Conservation (phyloP, 2,329 filamentous ascomycete genomes). For the Colletotrichum sp. region DNA sequence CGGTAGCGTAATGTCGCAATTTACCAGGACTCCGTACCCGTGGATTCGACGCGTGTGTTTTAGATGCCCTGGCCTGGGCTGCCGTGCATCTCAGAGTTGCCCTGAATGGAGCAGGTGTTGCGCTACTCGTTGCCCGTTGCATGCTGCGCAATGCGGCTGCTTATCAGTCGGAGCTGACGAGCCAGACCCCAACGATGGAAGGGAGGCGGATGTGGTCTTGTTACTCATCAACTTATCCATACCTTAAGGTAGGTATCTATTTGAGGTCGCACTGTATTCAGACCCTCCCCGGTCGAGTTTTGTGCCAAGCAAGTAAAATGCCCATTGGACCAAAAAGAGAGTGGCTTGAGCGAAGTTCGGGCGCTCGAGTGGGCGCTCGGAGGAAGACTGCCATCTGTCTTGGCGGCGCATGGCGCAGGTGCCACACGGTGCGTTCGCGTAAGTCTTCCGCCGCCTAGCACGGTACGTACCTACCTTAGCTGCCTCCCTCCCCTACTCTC, state of each 20-base stretch:
- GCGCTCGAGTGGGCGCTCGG: background rate
- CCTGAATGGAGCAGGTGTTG: background rate
- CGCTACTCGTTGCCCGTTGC: background rate
- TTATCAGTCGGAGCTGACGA: background rate
- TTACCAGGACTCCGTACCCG: background rate
- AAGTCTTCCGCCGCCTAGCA: conserved; percentile 1
- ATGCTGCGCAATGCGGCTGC: background rate
- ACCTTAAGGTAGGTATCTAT: too few relatives aligned
- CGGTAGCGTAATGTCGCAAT: conserved; percentile 10
- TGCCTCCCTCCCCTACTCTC: background rate
- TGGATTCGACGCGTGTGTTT: background rate
- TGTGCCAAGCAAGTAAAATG: background rate
- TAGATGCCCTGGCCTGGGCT: background rate
- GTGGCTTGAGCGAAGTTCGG: background rate
- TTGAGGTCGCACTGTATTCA: conserved; percentile 5
- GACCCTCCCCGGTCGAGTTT: background rate
- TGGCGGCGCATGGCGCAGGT: conserved; percentile 16
- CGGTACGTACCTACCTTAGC: background rate
- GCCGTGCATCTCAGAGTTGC: background rate
- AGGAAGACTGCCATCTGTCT: conserved; percentile 12
- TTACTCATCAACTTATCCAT: background rate
- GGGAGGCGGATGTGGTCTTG: background rate
- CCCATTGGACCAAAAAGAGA: background rate
- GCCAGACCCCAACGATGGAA: background rate
- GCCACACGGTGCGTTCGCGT: conserved; percentile 18